Evolutionary conservation across 768 basidiomycete species (phyloP).

Genomic region (Coprinellus micaceus): DNA sequence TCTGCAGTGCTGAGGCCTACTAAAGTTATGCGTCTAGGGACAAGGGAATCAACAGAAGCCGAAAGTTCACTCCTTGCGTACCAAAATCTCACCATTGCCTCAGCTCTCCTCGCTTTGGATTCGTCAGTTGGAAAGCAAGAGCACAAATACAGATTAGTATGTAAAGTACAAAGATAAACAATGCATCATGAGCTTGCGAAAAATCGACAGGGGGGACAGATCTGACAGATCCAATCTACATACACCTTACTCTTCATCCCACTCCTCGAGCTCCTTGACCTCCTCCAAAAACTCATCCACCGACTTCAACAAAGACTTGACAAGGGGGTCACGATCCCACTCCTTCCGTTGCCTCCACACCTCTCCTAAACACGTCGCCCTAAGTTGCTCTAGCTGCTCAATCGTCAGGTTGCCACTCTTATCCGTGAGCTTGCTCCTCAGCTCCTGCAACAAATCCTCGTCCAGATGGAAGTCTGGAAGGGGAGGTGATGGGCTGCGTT

Average conservation of each 20-base stretch:
- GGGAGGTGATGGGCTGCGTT: conserved; percentile 66
- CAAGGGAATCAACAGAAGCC: too few species aligned
- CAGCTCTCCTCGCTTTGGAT: too few species aligned
- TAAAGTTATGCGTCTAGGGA: too few species aligned
- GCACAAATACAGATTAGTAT: too few species aligned
- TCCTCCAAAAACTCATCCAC: conserved; percentile 67
- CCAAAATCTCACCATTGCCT: too few species aligned
- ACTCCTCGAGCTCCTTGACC: conserved; percentile 32
- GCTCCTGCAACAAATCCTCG: conserved; percentile 40
- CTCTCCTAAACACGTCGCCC: conserved; percentile 73
- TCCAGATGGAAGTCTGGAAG: conserved; percentile 76
- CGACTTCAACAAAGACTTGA: conserved; percentile 54
- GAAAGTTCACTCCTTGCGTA: too few species aligned
- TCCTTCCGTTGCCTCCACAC: conserved; percentile 81
- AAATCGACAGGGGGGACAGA: too few species aligned
- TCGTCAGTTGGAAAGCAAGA: too few species aligned
- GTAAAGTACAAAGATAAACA: too few species aligned
- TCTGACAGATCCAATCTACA: too few species aligned
- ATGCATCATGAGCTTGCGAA: too few species aligned
- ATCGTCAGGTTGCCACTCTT: conserved; percentile 62
- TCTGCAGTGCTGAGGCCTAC: too few species aligned
- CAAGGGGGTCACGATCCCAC: conserved; percentile 75
- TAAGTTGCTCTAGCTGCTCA: conserved; percentile 91
- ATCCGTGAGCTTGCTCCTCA: conserved; percentile 48
- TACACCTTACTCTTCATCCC: conserved; percentile 6